Conservation (phyloP, 495 filamentous ascomycete genomes). For the Sporormia fimetaria region DNA sequence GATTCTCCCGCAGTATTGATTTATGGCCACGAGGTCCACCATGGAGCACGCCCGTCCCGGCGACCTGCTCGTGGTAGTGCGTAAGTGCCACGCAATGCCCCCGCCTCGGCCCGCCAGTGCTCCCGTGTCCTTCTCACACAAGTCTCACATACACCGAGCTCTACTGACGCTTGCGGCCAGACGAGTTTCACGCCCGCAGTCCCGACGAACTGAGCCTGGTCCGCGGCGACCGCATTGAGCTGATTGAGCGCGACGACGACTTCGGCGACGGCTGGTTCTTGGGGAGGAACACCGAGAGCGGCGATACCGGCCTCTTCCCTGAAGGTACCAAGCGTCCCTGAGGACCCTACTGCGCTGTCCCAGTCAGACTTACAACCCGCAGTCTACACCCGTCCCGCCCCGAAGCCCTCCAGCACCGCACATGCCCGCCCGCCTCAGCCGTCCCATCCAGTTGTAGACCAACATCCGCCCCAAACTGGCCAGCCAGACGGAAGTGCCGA, state of each 20-base stretch:
- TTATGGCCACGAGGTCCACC: constrained; percentile 17
- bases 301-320: constrained; percentile 74
- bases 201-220: constrained; percentile 81
- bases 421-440: constrained; percentile 22
- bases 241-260: constrained; percentile 92
- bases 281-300: constrained; percentile 65
- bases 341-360: too few species aligned
- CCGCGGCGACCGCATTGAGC: constrained; percentile 79
- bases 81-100: constrained; percentile 23
- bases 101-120: neutral
- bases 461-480: constrained; percentile 1
- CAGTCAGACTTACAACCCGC: constrained; percentile 2
- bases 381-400: constrained; percentile 35
- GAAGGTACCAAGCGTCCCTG: too few species aligned
- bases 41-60: constrained; percentile 19
- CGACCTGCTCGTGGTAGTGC: constrained; percentile 27
- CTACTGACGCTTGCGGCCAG: constrained; percentile 13
- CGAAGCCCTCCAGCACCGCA: constrained; percentile 26
- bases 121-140: neutral
- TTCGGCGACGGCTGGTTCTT: constrained; percentile 98
- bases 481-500: neutral
- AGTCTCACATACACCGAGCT: neutral
- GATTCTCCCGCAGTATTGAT: neutral
- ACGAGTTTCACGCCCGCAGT: constrained; percentile 84
- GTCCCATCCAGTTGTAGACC: neutral